Evolutionary conservation across 1,139 yeast species (phyloP), one percentile per base, ranked within the genome.

Genomic region (Kazachstania sp.): DNA sequence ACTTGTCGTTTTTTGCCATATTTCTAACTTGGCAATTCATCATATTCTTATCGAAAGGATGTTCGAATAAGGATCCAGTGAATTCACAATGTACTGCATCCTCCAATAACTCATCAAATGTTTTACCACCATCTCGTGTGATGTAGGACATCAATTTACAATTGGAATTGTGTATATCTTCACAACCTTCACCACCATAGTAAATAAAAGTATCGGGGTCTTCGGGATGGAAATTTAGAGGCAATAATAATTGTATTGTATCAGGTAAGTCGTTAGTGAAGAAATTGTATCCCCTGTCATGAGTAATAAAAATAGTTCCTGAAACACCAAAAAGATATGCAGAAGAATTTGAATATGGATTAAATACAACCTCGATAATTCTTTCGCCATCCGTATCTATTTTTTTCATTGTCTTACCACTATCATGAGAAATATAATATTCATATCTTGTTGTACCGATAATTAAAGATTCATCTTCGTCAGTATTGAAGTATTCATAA

Each of bases 361-460:
- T 92, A 44, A 79, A 72, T 44, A 73, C 72, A 37, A 83, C 73
- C 7, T 76, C 78, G 5, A 73, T 54, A 39, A 86, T 72, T 70
- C 30, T 73, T 20, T 74, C 81, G 37, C 69, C 67, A 28, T 49
- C 44, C 4, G 75, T 61, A n/a, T 67, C 74, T 20, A 77, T 71
- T 51, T 69, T 68, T 15, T 71, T 70, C 69, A 90, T 83, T 1
- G 66, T 65, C 3, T 70, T 61, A 19, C 97, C 97, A 43, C 94
- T 95, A 65, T 88, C 81, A 58, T 80, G 84, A 1, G 96, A 85
- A 13, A 86, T 73, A 56, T 68, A 82, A 1, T 81, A 72, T 9
- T 71, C 67, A 36, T 77, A 72, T 34, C 71, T 67, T 26, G 67
- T 64, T 0, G 92, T 83, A 46, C 75, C 72, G 13, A 85, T 66